Evolutionary conservation across 768 basidiomycete genomes (phyloP), one percentile per base, ranked within the genome.

Genomic region (Psilocybe sp.): DNA sequence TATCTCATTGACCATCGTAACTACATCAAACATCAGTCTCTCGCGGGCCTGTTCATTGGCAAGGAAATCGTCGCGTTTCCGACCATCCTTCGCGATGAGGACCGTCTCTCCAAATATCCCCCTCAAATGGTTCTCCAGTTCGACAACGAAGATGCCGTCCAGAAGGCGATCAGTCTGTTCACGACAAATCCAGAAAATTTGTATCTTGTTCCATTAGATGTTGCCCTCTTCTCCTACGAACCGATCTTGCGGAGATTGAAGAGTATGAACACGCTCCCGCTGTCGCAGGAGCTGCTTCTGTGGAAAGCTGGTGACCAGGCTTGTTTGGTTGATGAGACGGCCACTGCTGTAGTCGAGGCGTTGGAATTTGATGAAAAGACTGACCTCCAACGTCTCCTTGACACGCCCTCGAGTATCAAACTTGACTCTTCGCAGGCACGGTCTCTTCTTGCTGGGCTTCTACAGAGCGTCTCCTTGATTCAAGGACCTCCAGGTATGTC

Each of bases 401-500:
- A 52, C 0, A 67, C 73, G 1, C 49, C 68, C 0, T 73, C 67
- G 19, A 44, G 69, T 2, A 75, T 86, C 34, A 52, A 50, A 1
- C 72, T 88, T 0, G 85, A 87, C 56, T 31, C 54, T 0, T 75
- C 79, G 0, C 85, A 87, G 57, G 65, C 66, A 0, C 47, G 44
- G 2, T 76, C 77, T 0, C 64, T 87, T 4, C 57, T 84, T 1
- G 61, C 75, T 0, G 81, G 81, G 8, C 67, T 88, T 5, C 78
- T 73, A 0, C 82, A 84, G 51, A 66, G 60, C 4, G 69, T 88
- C 2, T 77, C 83, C 0, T 57, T 88, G 9, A 82, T 88, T 28
- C 85, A 88, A 67, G 86, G 85, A 1, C 86, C 85, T 0, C 85
- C 85, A 36, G 85, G 85, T 85, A 63, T 16, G 73, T 61, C 9